Percentiles rank a stretch among this genome's conserved stretches.
These are phyloP conservation scores for Monilinia laxa DNA, from an alignment of 2,329 filamentous ascomycete genomes.

Conservation along the genomic window DNA sequence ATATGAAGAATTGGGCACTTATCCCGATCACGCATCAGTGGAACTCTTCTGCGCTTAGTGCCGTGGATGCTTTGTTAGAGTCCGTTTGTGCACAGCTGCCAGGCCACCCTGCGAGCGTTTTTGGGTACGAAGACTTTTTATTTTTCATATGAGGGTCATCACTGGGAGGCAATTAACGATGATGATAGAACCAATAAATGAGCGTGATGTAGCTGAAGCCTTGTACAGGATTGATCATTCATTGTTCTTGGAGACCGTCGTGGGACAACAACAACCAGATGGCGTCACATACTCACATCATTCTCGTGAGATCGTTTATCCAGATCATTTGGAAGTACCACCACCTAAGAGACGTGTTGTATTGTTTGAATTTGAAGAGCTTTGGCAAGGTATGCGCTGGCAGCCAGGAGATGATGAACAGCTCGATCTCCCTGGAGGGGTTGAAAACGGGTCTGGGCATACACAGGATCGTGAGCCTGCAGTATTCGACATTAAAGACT, in stretches of 20 bases:
- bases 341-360: neutral
- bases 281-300: neutral
- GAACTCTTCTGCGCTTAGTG: neutral
- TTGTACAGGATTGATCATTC: conserved; percentile 5
- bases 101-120: neutral
- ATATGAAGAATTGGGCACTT: neutral
- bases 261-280: neutral
- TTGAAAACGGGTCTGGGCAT: neutral
- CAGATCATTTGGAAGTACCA: neutral
- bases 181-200: neutral
- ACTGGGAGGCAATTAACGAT: neutral
- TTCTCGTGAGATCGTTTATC: neutral
- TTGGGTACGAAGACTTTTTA: fast-evolving
- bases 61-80: neutral
- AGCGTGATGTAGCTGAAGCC: conserved; percentile 3
- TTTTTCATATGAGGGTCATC: fast-evolving
- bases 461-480: neutral
- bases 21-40: no score
- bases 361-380: neutral
- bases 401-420: neutral
- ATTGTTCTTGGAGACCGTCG: conserved; percentile 7
- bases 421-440: neutral
- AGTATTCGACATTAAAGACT: neutral
- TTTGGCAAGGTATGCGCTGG: conserved; percentile 1
- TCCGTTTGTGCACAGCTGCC: neutral